phyloP scores from a whole-genome alignment of 164 flowering plant species.

The Euptelea pleiosperma region DNA sequence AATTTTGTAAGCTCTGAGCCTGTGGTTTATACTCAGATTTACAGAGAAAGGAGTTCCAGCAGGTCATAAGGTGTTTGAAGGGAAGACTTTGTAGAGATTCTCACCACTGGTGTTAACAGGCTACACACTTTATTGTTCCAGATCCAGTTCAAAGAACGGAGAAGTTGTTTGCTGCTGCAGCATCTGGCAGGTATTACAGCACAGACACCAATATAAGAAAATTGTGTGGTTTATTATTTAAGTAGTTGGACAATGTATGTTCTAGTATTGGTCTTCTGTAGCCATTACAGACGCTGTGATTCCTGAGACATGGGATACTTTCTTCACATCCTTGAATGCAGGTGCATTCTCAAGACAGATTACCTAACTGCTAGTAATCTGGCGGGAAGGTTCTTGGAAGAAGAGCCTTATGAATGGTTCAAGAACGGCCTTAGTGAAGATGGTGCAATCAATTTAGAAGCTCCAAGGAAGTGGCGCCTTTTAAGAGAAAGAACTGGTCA shows the following conservation, averaged over 20 bases:
- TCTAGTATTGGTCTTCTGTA: too few relatives aligned
- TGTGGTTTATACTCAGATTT: slow-evolving; percentile 65
- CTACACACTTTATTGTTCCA: slow-evolving; percentile 85
- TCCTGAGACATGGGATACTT: too few relatives aligned
- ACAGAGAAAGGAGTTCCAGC: slow-evolving; percentile 82
- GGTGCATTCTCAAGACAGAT: slow-evolving; percentile 93
- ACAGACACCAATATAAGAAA: too few relatives aligned
- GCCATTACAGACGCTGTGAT: not conserved
- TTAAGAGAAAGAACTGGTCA: slow-evolving; percentile 82
- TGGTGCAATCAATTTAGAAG: slow-evolving; percentile 82
- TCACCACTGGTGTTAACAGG: slow-evolving; percentile 96
- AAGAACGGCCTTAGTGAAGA: slow-evolving; percentile 71
- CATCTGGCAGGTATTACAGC: slow-evolving; percentile 79
- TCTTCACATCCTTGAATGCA: slow-evolving; percentile 23
- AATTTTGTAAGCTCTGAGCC: slow-evolving; percentile 32
- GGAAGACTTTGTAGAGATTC: slow-evolving; percentile 86
- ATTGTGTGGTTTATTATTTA: too few relatives aligned
- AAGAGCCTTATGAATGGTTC: slow-evolving; percentile 92
- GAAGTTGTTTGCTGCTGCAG: slow-evolving; percentile 94
- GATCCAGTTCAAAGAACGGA: slow-evolving; percentile 86
- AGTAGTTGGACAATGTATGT: too few relatives aligned
- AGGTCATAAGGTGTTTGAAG: slow-evolving; percentile 57
- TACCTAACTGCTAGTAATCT: slow-evolving; percentile 66
- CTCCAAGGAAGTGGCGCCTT: slow-evolving; percentile 98
- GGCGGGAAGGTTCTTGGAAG: slow-evolving; percentile 69